Conservation (phyloP, 257 asterid species). For the Phtheirospermum japonicum region DNA sequence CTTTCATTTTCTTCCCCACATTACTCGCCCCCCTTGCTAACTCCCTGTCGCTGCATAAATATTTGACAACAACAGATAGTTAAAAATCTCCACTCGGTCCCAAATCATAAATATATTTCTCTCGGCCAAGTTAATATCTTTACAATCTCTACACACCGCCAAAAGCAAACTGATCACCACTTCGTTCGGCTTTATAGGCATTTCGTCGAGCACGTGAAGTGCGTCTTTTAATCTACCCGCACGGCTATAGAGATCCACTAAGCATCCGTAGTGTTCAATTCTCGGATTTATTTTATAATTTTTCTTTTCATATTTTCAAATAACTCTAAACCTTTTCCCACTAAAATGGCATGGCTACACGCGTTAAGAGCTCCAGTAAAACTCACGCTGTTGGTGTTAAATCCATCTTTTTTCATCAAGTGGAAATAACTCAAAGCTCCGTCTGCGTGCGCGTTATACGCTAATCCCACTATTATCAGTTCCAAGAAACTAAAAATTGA, state of each 20-base stretch:
- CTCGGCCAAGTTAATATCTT: slow-evolving; percentile 54
- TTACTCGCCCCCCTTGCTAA: slow-evolving; percentile 71
- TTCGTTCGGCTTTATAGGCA: slow-evolving; percentile 74
- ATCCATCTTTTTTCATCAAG: slow-evolving; percentile 47
- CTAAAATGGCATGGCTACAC: slow-evolving; percentile 76
- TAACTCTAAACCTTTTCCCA: slow-evolving; percentile 45
- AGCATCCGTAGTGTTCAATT: slow-evolving; percentile 78
- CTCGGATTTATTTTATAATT: slow-evolving; percentile 48
- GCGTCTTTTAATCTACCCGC: slow-evolving; percentile 74
- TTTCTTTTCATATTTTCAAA: slow-evolving; percentile 46
- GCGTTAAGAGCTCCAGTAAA: slow-evolving; percentile 82
- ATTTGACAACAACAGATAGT: slow-evolving; percentile 61
- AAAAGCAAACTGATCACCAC: slow-evolving; percentile 66
- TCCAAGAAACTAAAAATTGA: slow-evolving; percentile 77
- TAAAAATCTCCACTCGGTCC: slow-evolving; percentile 57
- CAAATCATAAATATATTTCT: slow-evolving; percentile 34
- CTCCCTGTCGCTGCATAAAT: slow-evolving; percentile 65
- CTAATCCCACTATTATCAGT: slow-evolving; percentile 67
- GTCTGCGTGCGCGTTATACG: slow-evolving; percentile 56
- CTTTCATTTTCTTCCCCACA: slow-evolving; percentile 79
- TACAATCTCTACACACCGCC: slow-evolving; percentile 55
- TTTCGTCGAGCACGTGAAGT: slow-evolving; percentile 38
- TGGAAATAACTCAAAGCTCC: slow-evolving; percentile 51
- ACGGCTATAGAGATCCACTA: slow-evolving; percentile 70
- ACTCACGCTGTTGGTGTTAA: slow-evolving; percentile 66